Evolutionary conservation across 495 filamentous ascomycete genomes (phyloP), one percentile per base, ranked within the genome.

Genomic region (Penicillium macrosclerotiorum): DNA sequence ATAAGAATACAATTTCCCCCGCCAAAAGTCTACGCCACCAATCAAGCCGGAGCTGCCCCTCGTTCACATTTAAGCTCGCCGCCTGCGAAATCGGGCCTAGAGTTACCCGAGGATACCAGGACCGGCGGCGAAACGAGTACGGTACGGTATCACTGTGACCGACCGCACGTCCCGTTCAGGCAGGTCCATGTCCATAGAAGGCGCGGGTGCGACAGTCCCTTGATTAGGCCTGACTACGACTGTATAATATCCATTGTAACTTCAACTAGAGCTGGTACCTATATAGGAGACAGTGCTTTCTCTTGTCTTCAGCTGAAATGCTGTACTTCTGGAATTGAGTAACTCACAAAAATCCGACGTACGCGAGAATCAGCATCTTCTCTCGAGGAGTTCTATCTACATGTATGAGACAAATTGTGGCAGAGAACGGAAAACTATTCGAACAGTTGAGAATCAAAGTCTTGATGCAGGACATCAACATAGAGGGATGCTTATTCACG

Each of bases 51-150:
- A 11, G 23, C 16, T 45, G 26, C 39, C 52, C 44, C 52, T 55
- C 51, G 47, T 23, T 31, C 8, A 16, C 25, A 40, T 33, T 45
- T 51, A 51, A 51, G 47, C 47, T 51, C 41, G 41, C 34, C 40
- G 47, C 34, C 34, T 19, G 19, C 33, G 34, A 38, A 38, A 34
- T 26, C 30, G 31, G 31, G 31, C 25, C 14, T 7, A 12, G 12
- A 45, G 47, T 51, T 51, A 40, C 41, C 47, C 47, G 47, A 51
- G 47, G 47, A 45, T 24, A 51, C 41, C 14, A 34, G 34, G 24
- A n/a, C 12, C 11, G n/a, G n/a, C n/a, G 1, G 13, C 16, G 8
- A 4, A 18, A 41, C 38, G 2, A 17, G 45, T 49, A 49, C 13
- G n/a, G 17, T 20, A 42, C 18, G 0, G 37, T 49, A 47, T 25